Evolutionary conservation across 2,329 filamentous ascomycete species (phyloP).

Genomic region (Pseudogymnoascus sp.): DNA sequence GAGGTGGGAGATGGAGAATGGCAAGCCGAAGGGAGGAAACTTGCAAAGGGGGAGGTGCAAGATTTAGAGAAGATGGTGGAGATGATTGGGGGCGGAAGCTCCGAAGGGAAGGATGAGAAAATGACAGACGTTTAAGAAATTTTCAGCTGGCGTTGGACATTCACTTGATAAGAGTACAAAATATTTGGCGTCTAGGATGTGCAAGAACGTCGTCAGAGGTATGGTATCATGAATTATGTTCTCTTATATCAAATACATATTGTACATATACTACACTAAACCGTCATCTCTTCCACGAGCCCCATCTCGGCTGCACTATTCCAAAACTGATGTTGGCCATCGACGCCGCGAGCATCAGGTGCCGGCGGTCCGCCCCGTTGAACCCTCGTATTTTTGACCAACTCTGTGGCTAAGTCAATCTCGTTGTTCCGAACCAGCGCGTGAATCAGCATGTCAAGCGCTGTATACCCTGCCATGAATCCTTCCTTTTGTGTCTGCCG

Average conservation of each 20-base stretch:
- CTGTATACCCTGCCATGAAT: conserved; percentile 21
- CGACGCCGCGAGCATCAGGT: conserved; percentile 18
- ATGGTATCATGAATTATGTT: conserved; percentile 9
- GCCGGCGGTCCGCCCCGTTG: conserved; percentile 20
- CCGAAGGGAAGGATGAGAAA: conserved; percentile 4
- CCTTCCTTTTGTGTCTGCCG: conserved; percentile 32
- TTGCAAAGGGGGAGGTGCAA: conserved; percentile 49
- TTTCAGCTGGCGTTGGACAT: neutral
- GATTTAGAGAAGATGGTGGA: conserved; percentile 46
- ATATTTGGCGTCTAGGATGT: neutral
- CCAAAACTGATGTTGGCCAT: conserved; percentile 27
- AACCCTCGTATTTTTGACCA: conserved; percentile 24
- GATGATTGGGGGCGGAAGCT: conserved; percentile 34
- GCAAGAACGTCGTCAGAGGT: neutral
- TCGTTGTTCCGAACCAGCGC: conserved; percentile 26
- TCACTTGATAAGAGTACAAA: conserved; percentile 2
- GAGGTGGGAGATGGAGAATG: conserved; percentile 60
- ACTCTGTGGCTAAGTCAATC: conserved; percentile 24
- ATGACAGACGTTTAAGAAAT: conserved; percentile 5
- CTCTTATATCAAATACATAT: neutral
- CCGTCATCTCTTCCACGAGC: conserved; percentile 15
- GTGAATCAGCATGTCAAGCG: conserved; percentile 23
- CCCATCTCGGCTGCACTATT: conserved; percentile 20
- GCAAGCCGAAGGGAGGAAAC: conserved; percentile 47
- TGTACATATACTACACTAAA: conserved; percentile 6